These are phyloP conservation scores for Guyanaporus albipodus DNA, from an alignment of 768 basidiomycete genomes.

Conservation along the genomic window DNA sequence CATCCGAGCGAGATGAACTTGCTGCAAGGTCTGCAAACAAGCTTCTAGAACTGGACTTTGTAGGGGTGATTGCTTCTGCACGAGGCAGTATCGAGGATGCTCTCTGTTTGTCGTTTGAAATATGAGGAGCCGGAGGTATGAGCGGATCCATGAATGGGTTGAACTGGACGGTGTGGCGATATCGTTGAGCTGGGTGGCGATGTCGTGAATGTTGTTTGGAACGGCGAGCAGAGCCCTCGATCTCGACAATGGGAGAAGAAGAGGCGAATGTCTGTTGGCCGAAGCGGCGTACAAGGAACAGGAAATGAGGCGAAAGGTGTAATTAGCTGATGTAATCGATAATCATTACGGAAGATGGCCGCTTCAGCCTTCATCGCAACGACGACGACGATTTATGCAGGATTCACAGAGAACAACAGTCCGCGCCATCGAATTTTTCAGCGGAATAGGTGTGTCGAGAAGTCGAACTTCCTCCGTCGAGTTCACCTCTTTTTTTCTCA, in stretches of 20 bases:
- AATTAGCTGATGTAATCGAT: conserved; percentile 21
- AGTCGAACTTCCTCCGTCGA: not conserved
- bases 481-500: conserved; percentile 27
- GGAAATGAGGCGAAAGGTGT: conserved; percentile 13
- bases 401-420: conserved; percentile 11
- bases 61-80: conserved; percentile 10
- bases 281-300: conserved; percentile 2
- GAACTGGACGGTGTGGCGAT: not conserved
- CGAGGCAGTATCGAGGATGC: conserved; percentile 2
- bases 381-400: not conserved
- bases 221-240: not conserved
- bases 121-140: conserved; percentile 1
- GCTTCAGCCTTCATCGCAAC: not conserved
- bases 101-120: conserved; percentile 2
- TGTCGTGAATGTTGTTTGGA: not conserved
- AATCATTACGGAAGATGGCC: no score
- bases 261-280: not conserved
- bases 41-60: conserved; percentile 6
- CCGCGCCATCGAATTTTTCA: conserved; percentile 62
- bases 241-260: conserved; percentile 1
- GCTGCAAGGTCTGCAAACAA: conserved; percentile 13
- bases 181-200: not conserved
- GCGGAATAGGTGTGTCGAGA: conserved; percentile 59
- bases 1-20: conserved; percentile 16
- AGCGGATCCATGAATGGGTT: conserved; percentile 9